Base-by-base conservation (phyloP, 169 alveolate species). In the Cryptosporidium sp. region DNA sequence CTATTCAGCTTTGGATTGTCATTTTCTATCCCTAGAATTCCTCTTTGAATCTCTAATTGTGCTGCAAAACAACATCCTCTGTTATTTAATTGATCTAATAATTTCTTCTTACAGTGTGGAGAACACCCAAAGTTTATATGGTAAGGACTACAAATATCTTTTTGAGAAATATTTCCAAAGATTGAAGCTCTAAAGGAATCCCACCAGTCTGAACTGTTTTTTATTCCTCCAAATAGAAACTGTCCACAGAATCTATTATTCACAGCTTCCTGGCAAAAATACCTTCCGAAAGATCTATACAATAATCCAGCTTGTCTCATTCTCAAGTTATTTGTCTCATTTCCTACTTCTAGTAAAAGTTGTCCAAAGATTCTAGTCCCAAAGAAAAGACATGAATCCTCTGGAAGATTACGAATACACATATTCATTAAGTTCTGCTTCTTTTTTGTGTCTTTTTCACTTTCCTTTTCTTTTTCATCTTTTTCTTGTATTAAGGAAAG, bases 31-130 rank as follows among this genome's bases (percentile, higher is more conserved):
- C 33, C 60, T 5, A 80, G 23, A 33, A 73, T 73, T 26, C 56
- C 86, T 45, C 89, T 80, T 29, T 80, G 89, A 3, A 80, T 60
- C 62, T 80, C 89, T 33, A 80, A 16, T 8, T 62, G 75, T 18
- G 75, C 80, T 16, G 89, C 73, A 39, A 61, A 80, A 53, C 89
- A 80, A 65, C 89, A 80, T 45, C 69, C 80, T 18, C 42, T 80
- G 8, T 31, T 44, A 29, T 80, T 56, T 12, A 80, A 16, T 31
- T 62, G 75, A 26, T 80, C 75, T 29, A 65, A 12, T 31, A 80
- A 21, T 14, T 80, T 80, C 68, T 80, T 80, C 23, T 80, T 80
- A 37, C 89, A 80, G 29, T 60, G 80, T 18, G 89, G 73, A 33
- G 73, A 44, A 18, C 89, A 80, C 21, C 75, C 51, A 42, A 80